Evolutionary conservation across 192 early-diverging fungal genomes (phyloP).

Genomic region (Bifiguratus adelaidae): DNA sequence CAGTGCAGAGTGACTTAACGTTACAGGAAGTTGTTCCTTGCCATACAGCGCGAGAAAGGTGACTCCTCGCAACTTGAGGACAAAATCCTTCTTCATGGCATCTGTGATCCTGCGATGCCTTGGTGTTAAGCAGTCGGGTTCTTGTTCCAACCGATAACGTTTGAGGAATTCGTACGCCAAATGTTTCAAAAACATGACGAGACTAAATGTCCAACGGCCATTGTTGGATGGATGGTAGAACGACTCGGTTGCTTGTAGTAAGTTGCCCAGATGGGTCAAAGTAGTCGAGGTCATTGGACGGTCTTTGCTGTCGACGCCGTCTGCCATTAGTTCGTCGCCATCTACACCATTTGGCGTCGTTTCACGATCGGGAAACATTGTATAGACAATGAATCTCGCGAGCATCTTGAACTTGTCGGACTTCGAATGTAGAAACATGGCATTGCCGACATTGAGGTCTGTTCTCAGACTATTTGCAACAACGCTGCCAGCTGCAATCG

Average conservation of each 20-base stretch:
- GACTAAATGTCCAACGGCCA: conserved; percentile 69
- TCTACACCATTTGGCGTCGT: no score
- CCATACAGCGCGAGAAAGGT: conserved; percentile 61
- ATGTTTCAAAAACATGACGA: conserved; percentile 61
- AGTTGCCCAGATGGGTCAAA: conserved; percentile 49
- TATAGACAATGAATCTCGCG: conserved; percentile 72
- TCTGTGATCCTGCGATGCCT: conserved; percentile 39
- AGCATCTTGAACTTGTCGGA: conserved; percentile 46
- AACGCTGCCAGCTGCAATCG: conserved; percentile 34
- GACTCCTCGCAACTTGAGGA: conserved; percentile 45
- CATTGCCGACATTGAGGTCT: conserved; percentile 20
- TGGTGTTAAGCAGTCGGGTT: conserved; percentile 52
- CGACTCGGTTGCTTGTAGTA: conserved; percentile 80
- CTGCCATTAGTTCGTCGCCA: no score
- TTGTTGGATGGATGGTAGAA: conserved; percentile 91
- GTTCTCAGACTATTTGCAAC: conserved; percentile 23
- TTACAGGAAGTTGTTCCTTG: conserved; percentile 55
- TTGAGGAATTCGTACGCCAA: conserved; percentile 58
- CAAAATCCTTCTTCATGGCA: conserved; percentile 44
- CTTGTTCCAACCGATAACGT: conserved; percentile 46
- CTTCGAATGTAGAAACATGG: conserved; percentile 20
- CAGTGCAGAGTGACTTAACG: conserved; percentile 48
- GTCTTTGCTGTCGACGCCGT: conserved; percentile 16
- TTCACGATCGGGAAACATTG: conserved; percentile 43
- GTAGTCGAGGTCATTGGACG: conserved; percentile 38